These are phyloP conservation scores for Talaromyces sp. DNA, from an alignment of 2,329 filamentous ascomycete species.

Conservation along the genomic window DNA sequence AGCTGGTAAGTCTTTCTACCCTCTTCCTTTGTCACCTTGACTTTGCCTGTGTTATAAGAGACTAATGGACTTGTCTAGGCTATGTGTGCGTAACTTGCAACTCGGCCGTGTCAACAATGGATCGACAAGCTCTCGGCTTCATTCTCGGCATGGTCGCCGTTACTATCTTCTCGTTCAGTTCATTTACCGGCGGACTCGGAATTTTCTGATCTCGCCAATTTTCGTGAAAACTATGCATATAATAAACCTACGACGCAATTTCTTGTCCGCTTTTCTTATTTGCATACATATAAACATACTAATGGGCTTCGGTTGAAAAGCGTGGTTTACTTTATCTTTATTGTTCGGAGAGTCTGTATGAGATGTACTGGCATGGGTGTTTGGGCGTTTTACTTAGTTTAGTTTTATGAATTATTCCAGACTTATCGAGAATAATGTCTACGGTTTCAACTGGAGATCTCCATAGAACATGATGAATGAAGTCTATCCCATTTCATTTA, in stretches of 20 bases:
- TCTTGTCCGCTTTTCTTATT: not conserved
- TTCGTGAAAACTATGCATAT: conserved; percentile 3
- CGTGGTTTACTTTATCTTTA: not conserved
- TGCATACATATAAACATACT: conserved; percentile 11
- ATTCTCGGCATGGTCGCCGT: conserved; percentile 55
- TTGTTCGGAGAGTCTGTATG: not conserved
- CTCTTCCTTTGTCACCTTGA: too few species aligned
- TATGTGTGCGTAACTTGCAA: conserved; percentile 56
- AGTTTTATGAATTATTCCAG: not conserved
- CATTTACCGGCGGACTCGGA: conserved; percentile 47
- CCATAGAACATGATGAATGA: too few species aligned
- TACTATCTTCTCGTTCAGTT: conserved; percentile 57
- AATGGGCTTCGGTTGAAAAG: conserved; percentile 9
- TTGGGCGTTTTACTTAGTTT: not conserved
- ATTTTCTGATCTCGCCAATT: conserved; percentile 13
- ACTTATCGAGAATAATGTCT: not conserved
- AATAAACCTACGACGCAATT: conserved; percentile 4
- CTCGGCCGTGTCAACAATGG: conserved; percentile 50
- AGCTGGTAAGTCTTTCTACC: conserved; percentile 39
- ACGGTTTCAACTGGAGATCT: too few species aligned
- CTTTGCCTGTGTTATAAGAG: not conserved
- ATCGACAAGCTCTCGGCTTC: conserved; percentile 55
- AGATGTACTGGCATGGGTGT: conserved; percentile 11
- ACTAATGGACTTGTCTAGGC: conserved; percentile 29
- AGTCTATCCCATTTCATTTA: too few species aligned